phyloP scores from a whole-genome alignment of 2,329 filamentous ascomycete species.

The Stachybotrys echinatus region DNA sequence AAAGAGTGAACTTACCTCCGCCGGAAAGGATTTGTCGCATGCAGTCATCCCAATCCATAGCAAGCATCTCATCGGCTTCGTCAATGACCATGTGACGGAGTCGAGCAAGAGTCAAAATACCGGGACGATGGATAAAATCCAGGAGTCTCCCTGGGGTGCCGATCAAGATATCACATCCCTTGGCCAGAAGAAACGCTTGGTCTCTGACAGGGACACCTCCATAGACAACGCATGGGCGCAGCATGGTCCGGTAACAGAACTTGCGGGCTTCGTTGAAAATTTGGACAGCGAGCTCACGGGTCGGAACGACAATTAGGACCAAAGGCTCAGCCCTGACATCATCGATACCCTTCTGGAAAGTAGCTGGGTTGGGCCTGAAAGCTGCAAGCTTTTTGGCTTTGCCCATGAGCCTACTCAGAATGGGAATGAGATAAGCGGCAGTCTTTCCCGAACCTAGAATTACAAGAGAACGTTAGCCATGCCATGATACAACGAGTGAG shows the following conservation, averaged over 20 bases:
- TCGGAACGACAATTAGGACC: constrained; percentile 79
- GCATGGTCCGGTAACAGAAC: constrained; percentile 90
- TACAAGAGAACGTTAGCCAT: neutral
- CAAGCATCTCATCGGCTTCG: constrained; percentile 90
- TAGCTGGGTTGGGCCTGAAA: constrained; percentile 61
- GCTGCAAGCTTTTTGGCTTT: constrained; percentile 87
- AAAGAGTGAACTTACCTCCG: constrained; percentile 57
- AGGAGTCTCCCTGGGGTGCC: constrained; percentile 81
- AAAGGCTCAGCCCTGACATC: constrained; percentile 75
- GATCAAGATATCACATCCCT: constrained; percentile 85
- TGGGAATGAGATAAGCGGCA: constrained; percentile 83
- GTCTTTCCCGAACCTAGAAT: constrained; percentile 87
- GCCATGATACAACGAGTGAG: neutral
- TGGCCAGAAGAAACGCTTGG: constrained; percentile 68
- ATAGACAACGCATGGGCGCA: constrained; percentile 86
- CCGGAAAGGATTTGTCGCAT: constrained; percentile 73
- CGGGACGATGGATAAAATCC: constrained; percentile 72
- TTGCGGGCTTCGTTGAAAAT: constrained; percentile 94
- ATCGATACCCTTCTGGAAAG: constrained; percentile 43
- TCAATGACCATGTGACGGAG: constrained; percentile 82
- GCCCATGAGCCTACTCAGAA: constrained; percentile 88
- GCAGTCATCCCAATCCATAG: constrained; percentile 71
- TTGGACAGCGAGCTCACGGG: constrained; percentile 85
- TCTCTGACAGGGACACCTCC: constrained; percentile 70
- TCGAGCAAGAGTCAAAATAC: constrained; percentile 66